Evolutionary conservation across 495 filamentous ascomycete species (phyloP).

Genomic region (Penicillium robsamsonii): DNA sequence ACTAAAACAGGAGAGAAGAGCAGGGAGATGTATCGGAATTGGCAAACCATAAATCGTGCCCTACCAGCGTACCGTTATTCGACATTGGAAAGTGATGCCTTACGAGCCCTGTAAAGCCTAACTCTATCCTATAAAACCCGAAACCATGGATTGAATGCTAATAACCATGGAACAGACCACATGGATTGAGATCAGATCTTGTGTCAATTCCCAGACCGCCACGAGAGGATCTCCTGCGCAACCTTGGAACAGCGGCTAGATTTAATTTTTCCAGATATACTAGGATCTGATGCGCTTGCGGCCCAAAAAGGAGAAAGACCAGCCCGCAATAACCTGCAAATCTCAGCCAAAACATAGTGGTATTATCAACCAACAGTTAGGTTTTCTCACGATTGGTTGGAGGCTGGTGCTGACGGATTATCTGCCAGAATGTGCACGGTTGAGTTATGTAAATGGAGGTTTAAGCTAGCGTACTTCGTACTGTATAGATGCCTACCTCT

Average conservation of each 20-base stretch:
- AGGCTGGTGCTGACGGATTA: not conserved
- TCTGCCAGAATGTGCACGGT: not conserved
- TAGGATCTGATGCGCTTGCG: not conserved
- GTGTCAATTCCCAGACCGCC: constrained; percentile 2
- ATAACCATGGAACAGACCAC: not conserved
- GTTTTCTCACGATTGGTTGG: not conserved
- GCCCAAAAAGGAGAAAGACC: not conserved
- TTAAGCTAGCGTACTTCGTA: not conserved
- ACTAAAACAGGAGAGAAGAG: not conserved
- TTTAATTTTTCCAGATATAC: not conserved
- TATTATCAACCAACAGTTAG: not conserved
- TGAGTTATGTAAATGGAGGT: not conserved
- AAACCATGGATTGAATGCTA: too few relatives aligned
- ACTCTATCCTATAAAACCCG: not conserved
- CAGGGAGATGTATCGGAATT: not conserved
- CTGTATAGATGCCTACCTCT: not conserved
- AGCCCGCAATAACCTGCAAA: not conserved
- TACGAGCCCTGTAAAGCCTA: not conserved
- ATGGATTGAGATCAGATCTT: not conserved
- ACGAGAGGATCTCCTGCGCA: not conserved
- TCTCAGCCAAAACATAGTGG: not conserved
- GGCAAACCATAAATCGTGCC: not conserved
- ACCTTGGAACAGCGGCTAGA: not conserved
- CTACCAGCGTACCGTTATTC: not conserved
- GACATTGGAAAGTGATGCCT: not conserved